These are phyloP conservation scores for Ascocoryne sarcoides DNA, from an alignment of 2,329 filamentous ascomycete species.

Conservation along the genomic window DNA sequence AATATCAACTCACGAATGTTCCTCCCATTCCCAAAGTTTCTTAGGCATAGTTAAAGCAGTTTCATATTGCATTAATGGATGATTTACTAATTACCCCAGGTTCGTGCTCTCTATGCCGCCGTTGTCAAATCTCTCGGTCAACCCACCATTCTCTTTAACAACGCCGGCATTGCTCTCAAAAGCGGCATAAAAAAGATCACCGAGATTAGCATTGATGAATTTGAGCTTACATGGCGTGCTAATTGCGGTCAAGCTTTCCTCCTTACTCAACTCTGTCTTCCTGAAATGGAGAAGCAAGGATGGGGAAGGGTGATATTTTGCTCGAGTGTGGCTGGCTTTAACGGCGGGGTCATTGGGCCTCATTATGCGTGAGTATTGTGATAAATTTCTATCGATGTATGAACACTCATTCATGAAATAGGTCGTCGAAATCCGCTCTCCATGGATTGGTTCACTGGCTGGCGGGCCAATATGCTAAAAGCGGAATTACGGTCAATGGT, in stretches of 20 bases:
- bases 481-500: slow-evolving; percentile 39
- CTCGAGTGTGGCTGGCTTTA: slow-evolving; percentile 17
- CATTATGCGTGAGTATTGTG: slow-evolving; percentile 18
- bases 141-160: slow-evolving; percentile 20
- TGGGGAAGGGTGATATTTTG: slow-evolving; percentile 20
- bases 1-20: too few relatives aligned
- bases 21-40: too few relatives aligned
- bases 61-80: too few relatives aligned
- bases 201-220: slow-evolving; percentile 19
- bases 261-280: slow-evolving; percentile 19
- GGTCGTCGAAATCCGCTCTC: slow-evolving; percentile 34
- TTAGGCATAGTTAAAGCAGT: too few relatives aligned
- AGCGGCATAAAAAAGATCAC: slow-evolving; percentile 13
- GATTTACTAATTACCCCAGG: too few relatives aligned
- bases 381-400: neutral
- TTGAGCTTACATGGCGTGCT: slow-evolving; percentile 20
- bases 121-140: slow-evolving; percentile 8
- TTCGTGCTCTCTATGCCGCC: slow-evolving; percentile 9
- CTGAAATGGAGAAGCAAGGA: slow-evolving; percentile 33
- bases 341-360: slow-evolving; percentile 18
- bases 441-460: slow-evolving; percentile 41
- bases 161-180: slow-evolving; percentile 15
- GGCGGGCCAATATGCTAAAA: slow-evolving; percentile 33
- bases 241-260: slow-evolving; percentile 19
- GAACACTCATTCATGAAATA: neutral